A percentile compares a stretch with the other conserved stretches of the same genome.
Conservation (phyloP, 2,329 filamentous ascomycete species). For the Diaporthe sp. region DNA sequence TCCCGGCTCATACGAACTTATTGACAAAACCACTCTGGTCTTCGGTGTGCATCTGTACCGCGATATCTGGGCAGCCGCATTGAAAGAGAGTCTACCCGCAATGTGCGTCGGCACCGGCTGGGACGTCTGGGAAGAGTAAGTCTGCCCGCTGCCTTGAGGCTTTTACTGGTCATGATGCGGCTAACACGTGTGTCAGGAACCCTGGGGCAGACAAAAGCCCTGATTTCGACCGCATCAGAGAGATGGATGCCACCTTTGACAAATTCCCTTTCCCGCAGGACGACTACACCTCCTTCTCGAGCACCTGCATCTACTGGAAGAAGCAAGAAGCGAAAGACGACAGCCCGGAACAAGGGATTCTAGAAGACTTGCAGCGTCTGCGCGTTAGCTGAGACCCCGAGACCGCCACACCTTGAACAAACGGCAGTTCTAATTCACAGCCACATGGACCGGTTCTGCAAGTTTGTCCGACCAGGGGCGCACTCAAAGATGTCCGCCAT, state of each 20-base stretch:
- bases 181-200: not conserved
- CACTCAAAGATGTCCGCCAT: not conserved
- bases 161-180: not conserved
- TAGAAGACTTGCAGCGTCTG: not conserved
- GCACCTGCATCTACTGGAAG: slow-evolving; percentile 58
- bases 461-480: not conserved
- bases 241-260: slow-evolving; percentile 51
- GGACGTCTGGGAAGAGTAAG: slow-evolving; percentile 66
- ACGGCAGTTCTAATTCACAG: not conserved
- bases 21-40: slow-evolving; percentile 65
- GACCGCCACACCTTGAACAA: no score
- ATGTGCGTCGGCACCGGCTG: slow-evolving; percentile 71
- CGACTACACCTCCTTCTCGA: slow-evolving; percentile 56
- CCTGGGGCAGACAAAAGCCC: slow-evolving; percentile 37
- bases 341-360: not conserved
- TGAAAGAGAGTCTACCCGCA: slow-evolving; percentile 62
- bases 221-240: slow-evolving; percentile 51
- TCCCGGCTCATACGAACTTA: slow-evolving; percentile 65
- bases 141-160: slow-evolving; percentile 9
- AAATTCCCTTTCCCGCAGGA: slow-evolving; percentile 56
- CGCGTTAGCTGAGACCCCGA: not conserved
- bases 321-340: not conserved
- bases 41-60: slow-evolving; percentile 75
- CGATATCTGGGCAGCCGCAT: slow-evolving; percentile 65
- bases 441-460: not conserved